Evolutionary conservation across 2,329 filamentous ascomycete genomes (phyloP), one percentile per base, ranked within the genome.

Genomic region (Pseudogymnoascus sp.): DNA sequence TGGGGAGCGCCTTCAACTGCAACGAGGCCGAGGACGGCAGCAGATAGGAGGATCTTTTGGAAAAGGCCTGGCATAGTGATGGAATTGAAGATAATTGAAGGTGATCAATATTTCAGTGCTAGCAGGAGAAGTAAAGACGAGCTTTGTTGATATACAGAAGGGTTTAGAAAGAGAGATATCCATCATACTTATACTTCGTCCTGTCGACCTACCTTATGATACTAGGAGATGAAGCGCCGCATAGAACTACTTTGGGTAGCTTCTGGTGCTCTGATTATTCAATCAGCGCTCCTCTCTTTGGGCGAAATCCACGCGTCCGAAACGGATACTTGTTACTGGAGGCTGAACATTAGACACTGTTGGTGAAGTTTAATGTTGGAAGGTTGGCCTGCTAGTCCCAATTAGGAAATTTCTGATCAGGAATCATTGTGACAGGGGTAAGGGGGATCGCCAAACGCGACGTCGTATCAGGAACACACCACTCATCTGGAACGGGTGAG

Each of bases 361-460:
- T 35, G 26, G 44, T 15, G 50, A 56, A 13, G 26, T 56, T 26
- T 5, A 29, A 15, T 13, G 31, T 56, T 21, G 7, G 26, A 7
- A 44, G 40, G 15, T n/a, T n/a, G 42, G 4, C 4, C n/a, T 7
- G 17, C 50, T 56, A 56, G 29, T 56, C 29, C 17, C 10, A 56
- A 35, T 33, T 19, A 56, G 29, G 50, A 7, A 3, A 33, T 56
- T 56, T 19, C 2, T 33, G 50, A 56, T 56, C n/a, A 19, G 50
- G 50, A 56, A 56, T 56, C 50, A 56, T 50, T 29, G 44, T 29
- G 23, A 21, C 50, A 56, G 50, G 50, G 50, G 50, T 21, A 56
- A 33, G 26, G 29, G 19, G n/a, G 50, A 56, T 56, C 50, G 50
- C 10, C 50, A 33, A 33, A 17, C 50, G 17, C 19, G 29, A 53